Conservation (phyloP, 2,329 filamentous ascomycete species). For the Fusarium sp. region DNA sequence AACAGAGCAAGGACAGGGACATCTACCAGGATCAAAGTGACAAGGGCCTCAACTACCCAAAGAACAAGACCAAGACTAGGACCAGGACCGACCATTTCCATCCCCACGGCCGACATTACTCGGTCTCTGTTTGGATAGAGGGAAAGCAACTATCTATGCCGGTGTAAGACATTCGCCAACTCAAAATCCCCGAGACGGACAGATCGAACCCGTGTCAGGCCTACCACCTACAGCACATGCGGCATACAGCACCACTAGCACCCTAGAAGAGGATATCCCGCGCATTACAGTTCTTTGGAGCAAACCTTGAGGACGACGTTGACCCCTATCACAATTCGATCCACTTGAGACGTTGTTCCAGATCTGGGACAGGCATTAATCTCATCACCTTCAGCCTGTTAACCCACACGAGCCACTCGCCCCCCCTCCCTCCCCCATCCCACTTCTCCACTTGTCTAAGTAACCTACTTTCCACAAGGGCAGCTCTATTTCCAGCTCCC, state of each 20-base stretch:
- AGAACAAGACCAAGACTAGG: conserved; percentile 16
- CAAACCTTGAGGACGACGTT: conserved; percentile 16
- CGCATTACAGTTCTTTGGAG: conserved; percentile 18
- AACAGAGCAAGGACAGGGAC: conserved; percentile 26
- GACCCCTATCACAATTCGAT: conserved; percentile 34
- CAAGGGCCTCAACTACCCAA: conserved; percentile 21
- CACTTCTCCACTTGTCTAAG: conserved; percentile 38
- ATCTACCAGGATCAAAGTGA: conserved; percentile 5
- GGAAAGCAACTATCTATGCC: conserved; percentile 16
- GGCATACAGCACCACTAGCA: background rate
- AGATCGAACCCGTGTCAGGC: conserved; percentile 17
- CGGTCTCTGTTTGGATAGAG: conserved; percentile 11
- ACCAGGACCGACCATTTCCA: conserved; percentile 4
- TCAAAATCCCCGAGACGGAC: conserved; percentile 39
- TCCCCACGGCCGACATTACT: conserved; percentile 21
- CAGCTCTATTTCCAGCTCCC: conserved; percentile 40
- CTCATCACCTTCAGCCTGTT: conserved; percentile 31
- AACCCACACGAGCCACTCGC: conserved; percentile 32
- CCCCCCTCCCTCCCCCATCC: conserved; percentile 32
- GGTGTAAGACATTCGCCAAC: conserved; percentile 41
- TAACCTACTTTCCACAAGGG: conserved; percentile 34
- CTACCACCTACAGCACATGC: background rate
- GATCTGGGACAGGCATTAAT: conserved; percentile 39
- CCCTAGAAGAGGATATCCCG: background rate
- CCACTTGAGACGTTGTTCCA: conserved; percentile 41